Conservation (phyloP, 768 basidiomycete genomes). For the Leccinum olivaceopallidum region DNA sequence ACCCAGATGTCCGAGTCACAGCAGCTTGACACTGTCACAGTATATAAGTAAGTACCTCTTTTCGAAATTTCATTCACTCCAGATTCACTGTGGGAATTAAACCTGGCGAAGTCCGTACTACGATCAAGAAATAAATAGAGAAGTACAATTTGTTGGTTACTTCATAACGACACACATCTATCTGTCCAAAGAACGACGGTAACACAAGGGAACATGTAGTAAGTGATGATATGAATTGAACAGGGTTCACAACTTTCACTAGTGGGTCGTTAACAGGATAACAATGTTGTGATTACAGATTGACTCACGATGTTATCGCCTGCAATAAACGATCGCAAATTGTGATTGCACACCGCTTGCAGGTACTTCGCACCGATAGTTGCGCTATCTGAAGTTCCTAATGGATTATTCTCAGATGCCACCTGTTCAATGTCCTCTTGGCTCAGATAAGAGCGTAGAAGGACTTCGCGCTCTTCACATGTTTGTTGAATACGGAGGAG, state of each 20-base stretch:
- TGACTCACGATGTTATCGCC: background rate
- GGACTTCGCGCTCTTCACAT: background rate
- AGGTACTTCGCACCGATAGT: background rate
- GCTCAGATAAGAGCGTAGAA: background rate
- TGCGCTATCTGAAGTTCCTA: background rate
- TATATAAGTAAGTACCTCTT: no score
- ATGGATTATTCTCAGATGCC: background rate
- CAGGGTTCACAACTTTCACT: background rate
- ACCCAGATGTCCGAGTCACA: no score
- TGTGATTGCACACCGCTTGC: background rate
- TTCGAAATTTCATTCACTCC: no score
- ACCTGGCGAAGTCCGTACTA: no score
- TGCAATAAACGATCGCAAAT: background rate
- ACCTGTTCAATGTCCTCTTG: background rate
- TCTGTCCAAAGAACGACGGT: background rate
- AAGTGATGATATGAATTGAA: background rate
- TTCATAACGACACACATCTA: background rate
- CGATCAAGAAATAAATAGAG: background rate
- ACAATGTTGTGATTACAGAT: background rate
- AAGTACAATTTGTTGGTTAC: background rate
- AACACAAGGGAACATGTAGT: background rate
- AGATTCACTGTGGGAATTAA: no score
- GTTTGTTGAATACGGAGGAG: background rate
- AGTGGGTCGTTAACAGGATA: background rate
- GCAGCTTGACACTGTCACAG: no score